These are phyloP conservation scores for Quercus tomentella DNA, from an alignment of 331 rosid genomes.

Conservation along the genomic window DNA sequence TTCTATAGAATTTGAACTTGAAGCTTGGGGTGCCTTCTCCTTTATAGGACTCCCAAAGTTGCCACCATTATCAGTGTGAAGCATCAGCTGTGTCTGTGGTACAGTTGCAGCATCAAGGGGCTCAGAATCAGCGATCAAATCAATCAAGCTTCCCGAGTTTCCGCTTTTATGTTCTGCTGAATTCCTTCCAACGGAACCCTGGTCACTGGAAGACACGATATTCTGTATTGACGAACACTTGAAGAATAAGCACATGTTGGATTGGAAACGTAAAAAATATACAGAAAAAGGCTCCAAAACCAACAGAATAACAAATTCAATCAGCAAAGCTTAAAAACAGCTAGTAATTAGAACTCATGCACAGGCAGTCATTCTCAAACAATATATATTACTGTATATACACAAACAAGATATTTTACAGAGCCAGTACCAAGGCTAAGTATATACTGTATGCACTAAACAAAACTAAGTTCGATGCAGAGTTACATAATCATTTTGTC, in stretches of 20 bases:
- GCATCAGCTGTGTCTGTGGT: conserved; percentile 28
- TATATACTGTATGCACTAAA: neutral
- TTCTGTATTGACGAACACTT: conserved; percentile 19
- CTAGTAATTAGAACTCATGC: neutral
- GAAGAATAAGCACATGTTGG: conserved; percentile 5
- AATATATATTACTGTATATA: neutral
- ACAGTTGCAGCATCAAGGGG: conserved; percentile 20
- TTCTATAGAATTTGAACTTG: conserved; percentile 44
- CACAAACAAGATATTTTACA: neutral
- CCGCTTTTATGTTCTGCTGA: conserved; percentile 19
- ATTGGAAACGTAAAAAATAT: neutral
- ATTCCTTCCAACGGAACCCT: conserved; percentile 19
- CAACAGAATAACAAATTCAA: neutral
- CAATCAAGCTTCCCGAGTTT: conserved; percentile 35
- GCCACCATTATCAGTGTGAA: conserved; percentile 24
- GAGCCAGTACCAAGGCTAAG: neutral
- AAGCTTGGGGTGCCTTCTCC: conserved; percentile 27
- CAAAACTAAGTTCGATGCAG: neutral
- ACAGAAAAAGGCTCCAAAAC: neutral
- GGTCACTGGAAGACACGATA: conserved; percentile 22
- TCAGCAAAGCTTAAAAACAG: neutral
- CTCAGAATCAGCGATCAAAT: conserved; percentile 29
- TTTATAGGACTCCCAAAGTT: conserved; percentile 37
- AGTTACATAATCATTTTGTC: neutral
- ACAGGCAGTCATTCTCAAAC: neutral